These are phyloP conservation scores for Echeveria elegans DNA, from an alignment of 164 flowering plant species.

Conservation along the genomic window DNA sequence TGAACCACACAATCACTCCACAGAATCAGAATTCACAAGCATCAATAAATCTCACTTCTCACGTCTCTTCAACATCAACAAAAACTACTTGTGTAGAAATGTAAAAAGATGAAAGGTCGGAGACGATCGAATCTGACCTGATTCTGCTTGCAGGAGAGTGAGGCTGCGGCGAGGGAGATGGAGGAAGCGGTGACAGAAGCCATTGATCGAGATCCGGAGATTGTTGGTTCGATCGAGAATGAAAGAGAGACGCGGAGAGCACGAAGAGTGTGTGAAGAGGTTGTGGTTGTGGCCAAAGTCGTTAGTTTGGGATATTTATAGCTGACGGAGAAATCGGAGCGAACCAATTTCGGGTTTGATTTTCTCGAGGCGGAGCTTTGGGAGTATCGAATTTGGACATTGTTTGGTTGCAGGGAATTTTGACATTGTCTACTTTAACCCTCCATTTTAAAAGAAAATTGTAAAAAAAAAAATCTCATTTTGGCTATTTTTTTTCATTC, in stretches of 20 bases:
- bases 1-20: not conserved
- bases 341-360: not conserved
- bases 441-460: no score
- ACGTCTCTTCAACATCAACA: no score
- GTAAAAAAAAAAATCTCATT: no score
- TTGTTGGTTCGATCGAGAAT: not conserved
- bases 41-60: not conserved
- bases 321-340: not conserved
- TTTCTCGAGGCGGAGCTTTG: not conserved
- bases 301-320: not conserved
- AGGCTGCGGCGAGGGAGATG: not conserved
- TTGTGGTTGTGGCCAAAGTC: not conserved
- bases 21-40: constrained; percentile 4
- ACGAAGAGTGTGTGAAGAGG: constrained; percentile 2
- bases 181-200: not conserved
- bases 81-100: not conserved
- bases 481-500: no score
- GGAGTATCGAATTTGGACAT: not conserved
- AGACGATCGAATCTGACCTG: constrained; percentile 1
- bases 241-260: not conserved
- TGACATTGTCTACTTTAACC: no score
- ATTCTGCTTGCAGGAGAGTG: not conserved
- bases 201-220: not conserved
- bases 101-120: not conserved
- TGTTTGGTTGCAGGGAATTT: no score